Evolutionary conservation across 768 basidiomycete species (phyloP), one percentile per base, ranked within the genome.

Genomic region (Hirschioporus abietinus): DNA sequence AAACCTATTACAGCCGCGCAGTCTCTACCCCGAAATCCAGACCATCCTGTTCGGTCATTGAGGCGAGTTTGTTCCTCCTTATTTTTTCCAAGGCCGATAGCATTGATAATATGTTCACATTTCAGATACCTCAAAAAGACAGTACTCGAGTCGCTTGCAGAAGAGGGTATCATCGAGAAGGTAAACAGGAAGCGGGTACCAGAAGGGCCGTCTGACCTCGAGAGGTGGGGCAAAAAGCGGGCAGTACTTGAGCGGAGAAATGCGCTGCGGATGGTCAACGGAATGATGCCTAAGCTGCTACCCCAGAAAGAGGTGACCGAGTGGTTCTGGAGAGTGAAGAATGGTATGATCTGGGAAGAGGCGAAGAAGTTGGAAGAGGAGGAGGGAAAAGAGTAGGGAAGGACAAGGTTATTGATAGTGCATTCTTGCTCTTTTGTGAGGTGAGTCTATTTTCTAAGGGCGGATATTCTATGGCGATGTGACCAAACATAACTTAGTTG

Each of bases 121-220:
- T 30, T 27, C 59, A 74, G 74, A 63, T 74, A 69, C 59, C 71
- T 74, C 35, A 75, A 73, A 58, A 72, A 67, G 30, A 52, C 70
- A 42, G 63, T 75, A 10, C 63, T 75, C 9, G 68, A 67, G 25
- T 35, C 71, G 63, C 70, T 75, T 67, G 71, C 63, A 10, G 64
- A 66, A 18, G 36, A 60, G 1, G 62, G 63, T 20, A 67, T 72
- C 36, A 35, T 73, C 26, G 69, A 71, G 58, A 74, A 74, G 66
- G 60, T 72, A n/a, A 61, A 35, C 63, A 63, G 71, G 25, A 63
- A 36, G 59, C 60, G 64, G 25, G 70, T 59, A 64, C 42, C 42
- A 3, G 42, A 52, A 20, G 42, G 12, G 3, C 42, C 42, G 12
- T 15, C 12, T 1, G 42, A 12, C 20, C 42, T 52, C 42, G 42